phyloP scores from a whole-genome alignment of 768 basidiomycete species.

The Hemileccinum rubropunctum region DNA sequence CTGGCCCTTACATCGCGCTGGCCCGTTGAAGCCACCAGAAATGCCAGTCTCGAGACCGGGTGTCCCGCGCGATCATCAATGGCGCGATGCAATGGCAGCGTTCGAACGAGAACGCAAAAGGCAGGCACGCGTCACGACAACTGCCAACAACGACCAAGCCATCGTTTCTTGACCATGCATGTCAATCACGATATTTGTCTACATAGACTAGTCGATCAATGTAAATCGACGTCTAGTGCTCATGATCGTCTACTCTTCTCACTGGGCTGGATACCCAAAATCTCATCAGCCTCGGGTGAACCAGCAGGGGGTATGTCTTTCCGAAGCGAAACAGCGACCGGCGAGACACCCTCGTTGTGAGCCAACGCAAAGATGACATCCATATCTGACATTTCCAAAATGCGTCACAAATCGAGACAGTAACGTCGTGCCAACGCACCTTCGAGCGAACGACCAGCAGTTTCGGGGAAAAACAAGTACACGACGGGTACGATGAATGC shows the following conservation, averaged over 20 bases:
- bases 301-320: conserved; percentile 45
- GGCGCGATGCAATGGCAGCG: conserved; percentile 30
- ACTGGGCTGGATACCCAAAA: conserved; percentile 33
- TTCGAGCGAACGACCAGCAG: conserved; percentile 56
- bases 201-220: too few relatives aligned
- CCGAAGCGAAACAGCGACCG: conserved; percentile 42
- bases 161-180: conserved; percentile 6
- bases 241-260: not conserved
- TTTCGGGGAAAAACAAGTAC: conserved; percentile 62
- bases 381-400: conserved; percentile 32
- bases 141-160: not conserved
- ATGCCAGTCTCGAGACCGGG: conserved; percentile 16
- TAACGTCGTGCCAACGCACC: conserved; percentile 25
- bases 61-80: conserved; percentile 19
- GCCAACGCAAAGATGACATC: conserved; percentile 47
- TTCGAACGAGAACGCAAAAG: conserved; percentile 30
- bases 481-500: conserved; percentile 55
- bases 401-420: not conserved
- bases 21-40: conserved; percentile 30
- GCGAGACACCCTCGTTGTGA: conserved; percentile 42
- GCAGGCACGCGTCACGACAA: conserved; percentile 18
- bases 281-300: conserved; percentile 42
- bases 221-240: too few relatives aligned
- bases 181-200: too few relatives aligned
- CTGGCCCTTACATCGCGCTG: conserved; percentile 52